phyloP scores from a whole-genome alignment of 176 grass and related monocot species.

The Musa schizocarpa region DNA sequence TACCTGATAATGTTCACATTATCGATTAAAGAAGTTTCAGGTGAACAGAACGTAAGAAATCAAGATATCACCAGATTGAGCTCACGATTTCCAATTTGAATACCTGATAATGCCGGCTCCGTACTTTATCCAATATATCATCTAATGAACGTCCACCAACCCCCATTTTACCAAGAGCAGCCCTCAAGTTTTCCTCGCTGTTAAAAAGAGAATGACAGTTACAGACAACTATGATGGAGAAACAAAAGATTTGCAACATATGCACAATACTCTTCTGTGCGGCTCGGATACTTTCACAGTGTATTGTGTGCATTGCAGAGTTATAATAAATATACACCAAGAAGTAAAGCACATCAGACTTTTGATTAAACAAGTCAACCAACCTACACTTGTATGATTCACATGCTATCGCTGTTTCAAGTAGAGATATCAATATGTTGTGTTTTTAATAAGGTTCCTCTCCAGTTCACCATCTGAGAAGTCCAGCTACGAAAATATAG shows the following conservation, averaged over 20 bases:
- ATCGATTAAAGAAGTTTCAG: conserved; percentile 8
- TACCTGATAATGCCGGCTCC: conserved; percentile 90
- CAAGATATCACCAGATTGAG: not conserved
- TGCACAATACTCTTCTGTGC: not conserved
- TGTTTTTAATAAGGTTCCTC: too few species aligned
- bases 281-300: not conserved
- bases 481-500: too few species aligned
- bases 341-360: not conserved
- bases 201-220: conserved; percentile 17
- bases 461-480: too few species aligned
- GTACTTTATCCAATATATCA: conserved; percentile 82
- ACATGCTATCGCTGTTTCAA: too few species aligned
- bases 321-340: not conserved
- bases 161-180: conserved; percentile 82
- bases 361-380: too few species aligned
- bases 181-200: conserved; percentile 92
- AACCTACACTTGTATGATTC: too few species aligned
- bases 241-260: not conserved
- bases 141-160: conserved; percentile 51
- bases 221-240: not conserved
- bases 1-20: conserved; percentile 46
- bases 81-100: not conserved
- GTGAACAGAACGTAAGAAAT: not conserved
- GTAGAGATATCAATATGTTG: too few species aligned
- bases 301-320: not conserved